Evolutionary conservation across 2,329 filamentous ascomycete species (phyloP).

Genomic region (Apiospora saccharicola): DNA sequence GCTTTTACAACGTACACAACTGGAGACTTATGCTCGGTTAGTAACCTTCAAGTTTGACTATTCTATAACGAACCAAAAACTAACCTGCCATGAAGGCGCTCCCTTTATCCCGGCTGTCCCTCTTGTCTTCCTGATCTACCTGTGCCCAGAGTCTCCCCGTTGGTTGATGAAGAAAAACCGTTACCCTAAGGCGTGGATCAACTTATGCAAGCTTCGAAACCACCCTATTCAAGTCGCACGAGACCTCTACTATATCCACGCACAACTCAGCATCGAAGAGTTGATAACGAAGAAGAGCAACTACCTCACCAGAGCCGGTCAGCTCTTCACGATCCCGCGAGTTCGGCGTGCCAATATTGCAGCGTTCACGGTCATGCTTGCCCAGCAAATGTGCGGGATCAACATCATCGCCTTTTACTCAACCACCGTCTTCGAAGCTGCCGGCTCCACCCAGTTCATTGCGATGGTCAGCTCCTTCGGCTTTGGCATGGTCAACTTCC

Average conservation of each 20-base stretch:
- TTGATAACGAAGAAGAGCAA: slow-evolving; percentile 58
- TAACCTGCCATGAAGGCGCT: slow-evolving; percentile 56
- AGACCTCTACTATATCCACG: slow-evolving; percentile 70
- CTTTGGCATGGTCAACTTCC: slow-evolving; percentile 70
- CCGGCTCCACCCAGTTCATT: slow-evolving; percentile 61
- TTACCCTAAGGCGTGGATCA: slow-evolving; percentile 66
- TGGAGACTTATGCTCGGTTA: slow-evolving; percentile 48
- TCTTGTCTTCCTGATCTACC: slow-evolving; percentile 65
- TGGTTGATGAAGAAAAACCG: slow-evolving; percentile 73
- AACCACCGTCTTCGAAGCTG: slow-evolving; percentile 65
- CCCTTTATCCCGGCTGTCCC: slow-evolving; percentile 68
- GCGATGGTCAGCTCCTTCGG: slow-evolving; percentile 70
- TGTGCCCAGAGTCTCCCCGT: slow-evolving; percentile 71
- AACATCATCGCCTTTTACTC: slow-evolving; percentile 62
- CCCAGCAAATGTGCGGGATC: slow-evolving; percentile 71
- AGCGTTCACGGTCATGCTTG: slow-evolving; percentile 82
- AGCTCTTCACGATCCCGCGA: slow-evolving; percentile 74
- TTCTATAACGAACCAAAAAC: neutral
- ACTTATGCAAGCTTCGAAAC: slow-evolving; percentile 60
- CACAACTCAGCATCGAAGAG: slow-evolving; percentile 68
- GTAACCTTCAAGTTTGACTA: neutral
- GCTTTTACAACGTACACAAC: slow-evolving; percentile 45
- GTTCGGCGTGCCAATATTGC: slow-evolving; percentile 77
- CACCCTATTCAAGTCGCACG: slow-evolving; percentile 64
- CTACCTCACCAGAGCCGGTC: slow-evolving; percentile 67